Evolutionary conservation across 352 stramenopile species (phyloP).

Genomic region (Globisporangium perplexum): DNA sequence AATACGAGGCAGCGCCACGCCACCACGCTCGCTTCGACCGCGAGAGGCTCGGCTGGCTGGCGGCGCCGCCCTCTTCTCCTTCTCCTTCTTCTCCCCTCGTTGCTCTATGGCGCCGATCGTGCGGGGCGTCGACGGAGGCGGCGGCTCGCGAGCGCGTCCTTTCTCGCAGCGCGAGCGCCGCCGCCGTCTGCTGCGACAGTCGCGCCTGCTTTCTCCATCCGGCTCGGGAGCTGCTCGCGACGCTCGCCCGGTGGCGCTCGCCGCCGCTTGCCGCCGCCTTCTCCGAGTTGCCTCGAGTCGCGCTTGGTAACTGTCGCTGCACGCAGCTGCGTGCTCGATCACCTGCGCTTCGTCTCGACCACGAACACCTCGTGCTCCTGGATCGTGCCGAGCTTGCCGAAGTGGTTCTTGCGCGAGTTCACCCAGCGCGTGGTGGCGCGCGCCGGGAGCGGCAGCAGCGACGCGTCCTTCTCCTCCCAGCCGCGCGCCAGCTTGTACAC

Average conservation of each 20-base stretch:
- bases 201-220: background rate
- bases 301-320: too few species aligned
- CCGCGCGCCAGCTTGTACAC: slow-evolving; percentile 72
- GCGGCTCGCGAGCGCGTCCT: background rate
- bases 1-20: background rate
- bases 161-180: background rate
- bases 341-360: slow-evolving; percentile 59
- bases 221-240: background rate
- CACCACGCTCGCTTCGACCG: slow-evolving; percentile 3
- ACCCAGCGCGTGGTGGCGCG: slow-evolving; percentile 61
- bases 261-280: background rate
- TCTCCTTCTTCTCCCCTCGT: background rate
- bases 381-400: slow-evolving; percentile 64
- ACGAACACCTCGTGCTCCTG: slow-evolving; percentile 60
- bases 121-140: too few species aligned
- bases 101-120: background rate
- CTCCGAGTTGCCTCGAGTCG: background rate
- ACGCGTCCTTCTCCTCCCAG: slow-evolving; percentile 51
- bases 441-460: slow-evolving; percentile 36
- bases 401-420: slow-evolving; percentile 53
- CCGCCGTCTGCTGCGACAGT: background rate
- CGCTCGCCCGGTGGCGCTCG: background rate
- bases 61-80: background rate
- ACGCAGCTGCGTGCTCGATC: slow-evolving; percentile 6
- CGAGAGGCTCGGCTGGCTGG: background rate